Evolutionary conservation across 2,329 filamentous ascomycete genomes (phyloP).

Genomic region (Venturia oleaginea): DNA sequence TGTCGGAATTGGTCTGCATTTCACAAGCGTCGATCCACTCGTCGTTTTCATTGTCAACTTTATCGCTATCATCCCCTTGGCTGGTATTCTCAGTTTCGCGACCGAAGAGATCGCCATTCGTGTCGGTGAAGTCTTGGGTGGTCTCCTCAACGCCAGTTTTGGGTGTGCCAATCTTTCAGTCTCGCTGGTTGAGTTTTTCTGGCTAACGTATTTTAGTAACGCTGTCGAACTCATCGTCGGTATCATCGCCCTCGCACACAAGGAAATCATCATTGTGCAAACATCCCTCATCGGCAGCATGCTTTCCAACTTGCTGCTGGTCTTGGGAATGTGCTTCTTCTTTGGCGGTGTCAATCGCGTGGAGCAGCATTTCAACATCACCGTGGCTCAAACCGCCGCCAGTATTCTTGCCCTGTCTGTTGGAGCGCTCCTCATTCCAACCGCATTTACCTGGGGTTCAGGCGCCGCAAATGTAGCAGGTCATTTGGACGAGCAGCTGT

Average conservation of each 20-base stretch:
- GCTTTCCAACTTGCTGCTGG: slow-evolving; percentile 78
- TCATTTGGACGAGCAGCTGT: slow-evolving; percentile 34
- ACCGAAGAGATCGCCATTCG: slow-evolving; percentile 82
- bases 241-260: slow-evolving; percentile 67
- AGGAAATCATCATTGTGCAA: slow-evolving; percentile 76
- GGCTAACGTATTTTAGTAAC: slow-evolving; percentile 44
- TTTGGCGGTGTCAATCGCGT: slow-evolving; percentile 68
- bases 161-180: slow-evolving; percentile 44
- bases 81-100: slow-evolving; percentile 75
- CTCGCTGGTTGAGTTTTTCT: neutral
- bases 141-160: slow-evolving; percentile 82
- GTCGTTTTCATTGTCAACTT: slow-evolving; percentile 75
- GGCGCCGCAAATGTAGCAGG: neutral
- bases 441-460: slow-evolving; percentile 56
- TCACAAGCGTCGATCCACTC: slow-evolving; percentile 10
- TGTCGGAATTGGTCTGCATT: slow-evolving; percentile 38
- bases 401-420: slow-evolving; percentile 72
- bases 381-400: slow-evolving; percentile 81
- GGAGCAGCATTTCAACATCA: slow-evolving; percentile 86
- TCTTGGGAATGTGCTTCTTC: slow-evolving; percentile 90
- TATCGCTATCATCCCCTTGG: slow-evolving; percentile 82
- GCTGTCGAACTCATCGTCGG: slow-evolving; percentile 85
- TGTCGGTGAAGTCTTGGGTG: slow-evolving; percentile 73
- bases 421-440: slow-evolving; percentile 77
- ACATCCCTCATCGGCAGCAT: slow-evolving; percentile 89